Evolutionary conservation across 257 asterid species (phyloP).

Genomic region (Nicotiana otophora): DNA sequence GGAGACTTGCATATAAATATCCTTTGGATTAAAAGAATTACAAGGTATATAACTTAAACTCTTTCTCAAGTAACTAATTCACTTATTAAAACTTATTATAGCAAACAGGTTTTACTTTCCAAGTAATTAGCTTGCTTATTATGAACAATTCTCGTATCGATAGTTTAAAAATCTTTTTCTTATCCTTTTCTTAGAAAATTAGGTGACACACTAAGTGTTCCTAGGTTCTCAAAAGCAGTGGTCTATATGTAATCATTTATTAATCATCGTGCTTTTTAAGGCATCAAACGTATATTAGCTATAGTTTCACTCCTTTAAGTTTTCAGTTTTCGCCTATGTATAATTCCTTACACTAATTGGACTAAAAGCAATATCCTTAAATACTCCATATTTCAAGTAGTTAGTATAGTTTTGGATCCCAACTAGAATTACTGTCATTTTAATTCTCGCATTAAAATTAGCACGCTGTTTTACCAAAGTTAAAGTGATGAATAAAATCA

Average conservation of each 20-base stretch:
- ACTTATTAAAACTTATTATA: too few species aligned
- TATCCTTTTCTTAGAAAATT: neutral
- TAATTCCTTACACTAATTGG: neutral
- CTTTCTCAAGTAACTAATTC: too few species aligned
- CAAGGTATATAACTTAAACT: too few species aligned
- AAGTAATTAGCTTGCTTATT: neutral
- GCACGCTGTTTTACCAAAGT: neutral
- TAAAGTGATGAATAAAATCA: neutral
- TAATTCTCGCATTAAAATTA: too few species aligned
- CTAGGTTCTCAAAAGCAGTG: neutral
- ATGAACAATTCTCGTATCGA: too few species aligned
- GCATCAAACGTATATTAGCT: neutral
- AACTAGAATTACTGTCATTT: neutral
- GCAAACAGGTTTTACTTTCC: neutral
- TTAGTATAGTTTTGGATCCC: neutral
- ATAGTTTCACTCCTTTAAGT: neutral
- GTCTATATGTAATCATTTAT: neutral
- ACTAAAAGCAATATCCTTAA: neutral
- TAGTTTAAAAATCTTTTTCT: too few species aligned
- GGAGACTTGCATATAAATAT: too few species aligned
- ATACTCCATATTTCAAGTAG: neutral
- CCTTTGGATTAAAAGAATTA: too few species aligned
- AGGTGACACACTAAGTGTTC: neutral
- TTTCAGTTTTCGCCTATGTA: neutral
- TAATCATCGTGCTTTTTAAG: neutral